Conservation (phyloP, 78 protist species). For the Emiliania huxleyi region DNA sequence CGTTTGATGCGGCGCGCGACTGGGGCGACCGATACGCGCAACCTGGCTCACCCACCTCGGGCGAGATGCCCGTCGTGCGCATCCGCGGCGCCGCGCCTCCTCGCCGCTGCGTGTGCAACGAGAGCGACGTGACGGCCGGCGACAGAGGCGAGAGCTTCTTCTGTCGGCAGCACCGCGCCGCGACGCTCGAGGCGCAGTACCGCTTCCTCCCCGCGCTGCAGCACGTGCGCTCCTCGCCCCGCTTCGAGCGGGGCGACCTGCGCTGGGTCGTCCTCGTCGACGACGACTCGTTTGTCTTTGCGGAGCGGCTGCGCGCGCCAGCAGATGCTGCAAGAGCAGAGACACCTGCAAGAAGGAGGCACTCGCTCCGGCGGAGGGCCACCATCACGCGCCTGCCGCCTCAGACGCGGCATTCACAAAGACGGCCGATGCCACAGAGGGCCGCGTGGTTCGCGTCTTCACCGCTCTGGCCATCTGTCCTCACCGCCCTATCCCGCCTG, state of each 20-base stretch:
- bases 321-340: neutral
- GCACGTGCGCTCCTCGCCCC: too few relatives aligned
- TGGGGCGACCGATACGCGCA: too few relatives aligned
- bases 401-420: too few relatives aligned
- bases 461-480: too few relatives aligned
- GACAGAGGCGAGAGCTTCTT: neutral
- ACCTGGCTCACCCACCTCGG: too few relatives aligned
- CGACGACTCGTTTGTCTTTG: conserved; percentile 5
- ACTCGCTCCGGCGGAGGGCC: too few relatives aligned
- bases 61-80: neutral
- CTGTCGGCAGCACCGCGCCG: neutral
- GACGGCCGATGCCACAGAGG: too few relatives aligned
- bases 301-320: neutral
- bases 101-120: neutral
- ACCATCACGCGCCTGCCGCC: too few relatives aligned
- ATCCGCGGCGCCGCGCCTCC: neutral
- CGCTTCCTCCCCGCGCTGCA: conserved; percentile 1
- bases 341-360: too few relatives aligned
- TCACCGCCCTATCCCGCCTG: neutral
- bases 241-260: neutral
- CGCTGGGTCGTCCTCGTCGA: neutral
- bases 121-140: neutral
- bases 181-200: neutral
- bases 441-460: too few relatives aligned
- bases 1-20: too few relatives aligned